Conservation (phyloP, 2,329 filamentous ascomycete genomes). For the Cladosporium sp. region DNA sequence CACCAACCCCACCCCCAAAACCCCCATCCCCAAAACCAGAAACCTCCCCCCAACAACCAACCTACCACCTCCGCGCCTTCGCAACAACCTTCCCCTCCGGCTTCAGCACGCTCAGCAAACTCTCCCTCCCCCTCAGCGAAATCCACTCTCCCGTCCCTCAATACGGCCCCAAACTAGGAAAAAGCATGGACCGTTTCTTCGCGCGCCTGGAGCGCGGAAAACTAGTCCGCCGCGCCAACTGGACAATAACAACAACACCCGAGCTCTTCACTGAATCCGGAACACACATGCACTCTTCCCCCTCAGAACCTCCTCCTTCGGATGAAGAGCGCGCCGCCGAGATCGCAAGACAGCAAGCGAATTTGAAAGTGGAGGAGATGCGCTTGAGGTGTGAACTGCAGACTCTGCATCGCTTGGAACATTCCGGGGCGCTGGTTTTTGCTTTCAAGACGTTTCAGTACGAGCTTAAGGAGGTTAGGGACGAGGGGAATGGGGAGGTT, state of each 20-base stretch:
- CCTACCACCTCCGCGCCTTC: slow-evolving; percentile 54
- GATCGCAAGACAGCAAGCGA: slow-evolving; percentile 16
- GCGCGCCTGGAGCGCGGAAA: slow-evolving; percentile 48
- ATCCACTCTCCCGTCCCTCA: slow-evolving; percentile 58
- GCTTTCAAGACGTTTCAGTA: slow-evolving; percentile 61
- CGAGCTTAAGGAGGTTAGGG: slow-evolving; percentile 49
- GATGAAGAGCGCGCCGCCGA: slow-evolving; percentile 19
- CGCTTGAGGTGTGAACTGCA: slow-evolving; percentile 55
- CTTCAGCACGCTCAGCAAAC: slow-evolving; percentile 53
- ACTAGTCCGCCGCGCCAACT: slow-evolving; percentile 54
- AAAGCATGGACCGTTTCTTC: slow-evolving; percentile 60
- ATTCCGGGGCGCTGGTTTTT: slow-evolving; percentile 53
- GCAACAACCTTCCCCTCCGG: slow-evolving; percentile 54
- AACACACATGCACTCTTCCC: slow-evolving; percentile 38
- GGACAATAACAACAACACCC: slow-evolving; percentile 42
- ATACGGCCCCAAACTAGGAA: slow-evolving; percentile 53
- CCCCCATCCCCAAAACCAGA: slow-evolving; percentile 57
- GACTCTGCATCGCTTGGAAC: slow-evolving; percentile 55
- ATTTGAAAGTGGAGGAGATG: slow-evolving; percentile 13
- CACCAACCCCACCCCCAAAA: slow-evolving; percentile 47
- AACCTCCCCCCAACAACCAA: no score
- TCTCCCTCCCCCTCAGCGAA: slow-evolving; percentile 46
- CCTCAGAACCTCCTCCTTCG: slow-evolving; percentile 12
- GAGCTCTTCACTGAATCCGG: slow-evolving; percentile 38
- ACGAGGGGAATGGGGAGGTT: slow-evolving; percentile 51